Base-by-base conservation (phyloP, 495 filamentous ascomycete genomes). In the Hamigera avellanea region DNA sequence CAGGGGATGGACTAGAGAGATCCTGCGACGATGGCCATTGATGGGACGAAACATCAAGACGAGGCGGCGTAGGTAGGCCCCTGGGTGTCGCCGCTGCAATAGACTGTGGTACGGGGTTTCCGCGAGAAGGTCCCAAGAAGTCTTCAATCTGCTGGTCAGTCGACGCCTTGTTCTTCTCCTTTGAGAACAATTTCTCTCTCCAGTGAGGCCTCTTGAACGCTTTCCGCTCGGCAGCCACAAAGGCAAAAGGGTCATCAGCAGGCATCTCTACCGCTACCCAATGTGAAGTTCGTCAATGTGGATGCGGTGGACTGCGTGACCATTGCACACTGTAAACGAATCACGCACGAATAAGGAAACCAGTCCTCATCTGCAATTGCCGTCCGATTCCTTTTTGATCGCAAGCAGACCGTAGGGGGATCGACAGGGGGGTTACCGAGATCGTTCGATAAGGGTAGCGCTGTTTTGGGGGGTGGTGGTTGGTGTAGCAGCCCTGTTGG, bases 121-220 rank as follows among this genome's bases (percentile, higher is more conserved):
- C 39, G 18, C 56, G 59, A 19, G 51, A 45, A 19, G 53, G 46
- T 19, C 49, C 57, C 8, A 73, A 42, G 35, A 73, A 73, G 25
- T 61, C 64, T 40, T 64, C 61, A 31, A 73, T 53, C 39, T 70
- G 62, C 15, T 61, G 49, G 37, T 67, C 59, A 12, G 49, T 49
- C n/a, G 46, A 46, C 9, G 43, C 44, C 30, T 57, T 48, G 31
- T 40, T 52, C 38, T 61, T 66, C 26, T 67, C 65, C 33, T 61
- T 61, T 16, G 59, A 57, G 41, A 70, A 71, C 13, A 71, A 46
- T 37, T 71, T 73, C 14, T 56, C 63, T 40, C 53, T 57, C 69
- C 67, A 73, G 30, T 60, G 55, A 13, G 60, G 42, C 33, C 59
- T 67, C 29, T 59, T 59, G 19, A 45, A 32, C 31, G 55, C 42